Base-by-base conservation (phyloP, 192 early-diverging fungal genomes). In the Backusella psychrophila region DNA sequence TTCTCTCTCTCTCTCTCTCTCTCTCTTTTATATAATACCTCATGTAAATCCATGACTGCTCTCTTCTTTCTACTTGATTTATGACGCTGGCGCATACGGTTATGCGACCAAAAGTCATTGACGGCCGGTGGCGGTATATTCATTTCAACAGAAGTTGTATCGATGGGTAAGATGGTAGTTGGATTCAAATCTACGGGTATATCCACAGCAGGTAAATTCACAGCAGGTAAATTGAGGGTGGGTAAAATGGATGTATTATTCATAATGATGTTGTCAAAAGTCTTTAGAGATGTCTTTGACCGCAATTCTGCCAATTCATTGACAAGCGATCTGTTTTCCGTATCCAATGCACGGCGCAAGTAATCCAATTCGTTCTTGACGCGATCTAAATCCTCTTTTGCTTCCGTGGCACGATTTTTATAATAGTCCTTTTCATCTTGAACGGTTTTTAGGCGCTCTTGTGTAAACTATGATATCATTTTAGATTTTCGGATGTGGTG, bases 391-490 rank as follows among this genome's bases (percentile, higher is more conserved):
- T 79, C 75, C 21, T 76, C 73, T 39, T 73, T 72, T n/a, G 77
- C 78, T 66, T 83, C 75, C 36, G 41, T 75, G 15, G 78, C 82
- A 44, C 65, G 72, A 29, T 34, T 49, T 34, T 79, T 79, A 73
- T 83, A 83, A 53, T 80, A 79, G 44, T 80, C 71, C 29, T 83
- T 83, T 69, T 83, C 82, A 53, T 71, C 67, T 66, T 83, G 72
- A 36, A 75, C 67, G 0, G 71, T 66, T 17, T 46, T 70, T 53
- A 80, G 26, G 23, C 71, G 69, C 21, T 83, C 78, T 49, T 74
- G 65, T 42, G 67, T 70, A 73, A 68, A 39, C 29, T 69, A 21
- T 5, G 19, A 49, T 49, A 3, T 33, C 33, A 33, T 33, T 33
- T 33, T 33, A 33, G 33, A 2, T 3, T 33, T 33, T 33, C 33